phyloP scores from a whole-genome alignment of 73 alveolate genomes.

The Tetrahymena thermophila region DNA sequence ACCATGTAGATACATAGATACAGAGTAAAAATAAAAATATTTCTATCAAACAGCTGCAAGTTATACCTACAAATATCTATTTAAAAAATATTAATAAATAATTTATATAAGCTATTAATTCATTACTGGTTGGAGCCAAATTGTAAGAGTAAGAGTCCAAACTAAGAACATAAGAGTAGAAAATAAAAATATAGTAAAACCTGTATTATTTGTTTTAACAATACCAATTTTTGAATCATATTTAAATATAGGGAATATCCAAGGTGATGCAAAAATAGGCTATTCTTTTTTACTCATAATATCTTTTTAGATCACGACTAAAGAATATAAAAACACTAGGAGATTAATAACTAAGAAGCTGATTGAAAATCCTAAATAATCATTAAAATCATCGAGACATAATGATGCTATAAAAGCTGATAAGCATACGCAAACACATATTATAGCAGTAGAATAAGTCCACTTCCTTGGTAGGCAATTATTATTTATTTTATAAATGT shows the following conservation, averaged over 20 bases:
- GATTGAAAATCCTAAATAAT: not conserved
- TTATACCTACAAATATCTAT: constrained; percentile 42
- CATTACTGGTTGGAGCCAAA: constrained; percentile 52
- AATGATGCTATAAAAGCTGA: not conserved
- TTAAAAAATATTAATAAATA: not conserved
- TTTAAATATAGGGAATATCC: constrained; percentile 66
- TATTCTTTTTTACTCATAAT: not conserved
- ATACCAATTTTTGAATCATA: constrained; percentile 54
- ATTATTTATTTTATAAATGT: not conserved
- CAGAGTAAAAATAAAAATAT: constrained; percentile 21
- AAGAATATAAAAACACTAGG: constrained; percentile 20
- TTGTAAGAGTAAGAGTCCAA: constrained; percentile 51
- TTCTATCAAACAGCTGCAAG: constrained; percentile 47
- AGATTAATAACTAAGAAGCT: not conserved
- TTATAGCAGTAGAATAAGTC: not conserved
- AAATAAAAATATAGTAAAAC: constrained; percentile 9
- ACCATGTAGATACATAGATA: constrained; percentile 39
- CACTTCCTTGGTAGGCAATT: not conserved
- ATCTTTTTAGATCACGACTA: constrained; percentile 23
- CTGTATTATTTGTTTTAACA: constrained; percentile 33
- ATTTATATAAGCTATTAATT: not conserved
- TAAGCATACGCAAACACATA: not conserved
- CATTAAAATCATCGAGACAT: not conserved
- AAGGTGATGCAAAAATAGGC: constrained; percentile 66
- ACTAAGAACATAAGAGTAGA: constrained; percentile 16